Base-by-base conservation (phyloP, 2,329 filamentous ascomycete species). In the Zalaria obscura region DNA sequence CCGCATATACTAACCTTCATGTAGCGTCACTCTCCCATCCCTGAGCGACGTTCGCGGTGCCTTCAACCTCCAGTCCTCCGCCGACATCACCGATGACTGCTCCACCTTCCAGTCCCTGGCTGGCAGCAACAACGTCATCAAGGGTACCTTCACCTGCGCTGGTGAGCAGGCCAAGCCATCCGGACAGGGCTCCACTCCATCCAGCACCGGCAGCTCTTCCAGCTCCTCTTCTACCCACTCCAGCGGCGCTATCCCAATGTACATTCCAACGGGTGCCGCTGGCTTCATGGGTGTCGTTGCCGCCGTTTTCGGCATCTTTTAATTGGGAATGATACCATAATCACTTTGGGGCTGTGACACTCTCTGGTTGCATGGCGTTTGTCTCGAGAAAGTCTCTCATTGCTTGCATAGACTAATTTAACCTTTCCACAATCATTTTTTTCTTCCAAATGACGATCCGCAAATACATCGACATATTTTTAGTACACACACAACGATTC, bases 1-100 rank as follows among this genome's bases (percentile, higher is more conserved):
- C 32, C 28, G 4, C 7, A 3, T 11, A 27, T 31, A 44, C 60
- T 66, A 52, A 68, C 55, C 45, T 9, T 5, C 25, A 33, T 41
- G 1, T 52, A 93, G 86, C 45, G 78, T 91, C 50, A 58, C 70
- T 31, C 73, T 95, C 41, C 80, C 83, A 46, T 58, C 65, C 11
- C 57, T 71, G 34, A 51, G 56, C 45, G 58, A 62, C 43, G 64
- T 70, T 49, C 57, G 57, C 47, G 68, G 68, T 59, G 64, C 66
- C 36, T 70, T 70, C 62, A 69, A 68, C 62, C 52, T 71, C 40
- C 63, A 67, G 53, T 67, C 65, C 9, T 59, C 61, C 39, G 54
- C 54, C 37, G 57, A 69, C 52, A 55, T 70, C 47, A 51, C 52
- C 40, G 40, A 45, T 25, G 52, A 54, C 31, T 70, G 68, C 60